A percentile compares a stretch with the other conserved stretches of the same genome.
Evolutionary conservation across 805 yeast species (phyloP).

Genomic region (Phaffomyces opuntiae): DNA sequence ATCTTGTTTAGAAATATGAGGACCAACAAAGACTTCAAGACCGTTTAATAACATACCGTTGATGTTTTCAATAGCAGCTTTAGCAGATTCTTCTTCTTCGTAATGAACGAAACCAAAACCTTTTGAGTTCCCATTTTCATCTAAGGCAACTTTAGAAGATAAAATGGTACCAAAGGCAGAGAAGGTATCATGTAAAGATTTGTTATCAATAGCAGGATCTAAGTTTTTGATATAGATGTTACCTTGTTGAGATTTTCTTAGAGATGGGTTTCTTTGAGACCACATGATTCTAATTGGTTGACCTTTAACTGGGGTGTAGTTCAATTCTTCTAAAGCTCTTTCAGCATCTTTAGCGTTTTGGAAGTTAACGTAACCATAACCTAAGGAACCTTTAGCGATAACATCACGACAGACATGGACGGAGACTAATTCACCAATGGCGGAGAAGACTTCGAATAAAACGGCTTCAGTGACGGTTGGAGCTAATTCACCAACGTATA

Average conservation of each 20-base stretch:
- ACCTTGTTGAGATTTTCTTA: slow-evolving; percentile 92
- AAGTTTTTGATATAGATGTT: slow-evolving; percentile 97
- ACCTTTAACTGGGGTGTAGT: slow-evolving; percentile 91
- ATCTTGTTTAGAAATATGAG: slow-evolving; percentile 86
- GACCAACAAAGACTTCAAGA: slow-evolving; percentile 92
- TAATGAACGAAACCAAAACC: slow-evolving; percentile 98
- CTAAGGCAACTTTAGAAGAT: slow-evolving; percentile 96
- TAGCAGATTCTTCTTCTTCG: slow-evolving; percentile 87
- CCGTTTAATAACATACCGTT: slow-evolving; percentile 98
- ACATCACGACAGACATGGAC: slow-evolving; percentile 99
- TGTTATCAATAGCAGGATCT: slow-evolving; percentile 97
- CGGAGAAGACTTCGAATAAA: slow-evolving; percentile 90
- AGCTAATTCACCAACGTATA: slow-evolving; percentile 96
- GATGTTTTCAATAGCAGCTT: slow-evolving; percentile 91
- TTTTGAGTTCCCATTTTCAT: slow-evolving; percentile 83
- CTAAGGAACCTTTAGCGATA: slow-evolving; percentile 91
- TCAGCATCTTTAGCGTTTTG: slow-evolving; percentile 85
- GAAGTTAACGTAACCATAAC: slow-evolving; percentile 97
- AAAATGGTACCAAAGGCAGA: slow-evolving; percentile 92
- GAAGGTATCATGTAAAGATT: slow-evolving; percentile 97
- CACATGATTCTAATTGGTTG: slow-evolving; percentile 99
- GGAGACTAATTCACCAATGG: slow-evolving; percentile 90
- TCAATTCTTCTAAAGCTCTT: slow-evolving; percentile 89
- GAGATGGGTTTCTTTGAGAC: slow-evolving; percentile 98
- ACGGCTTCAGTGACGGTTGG: slow-evolving; percentile 89